Base-by-base conservation (phyloP, 331 rosid genomes). In the Rhamnella rubrinervis region DNA sequence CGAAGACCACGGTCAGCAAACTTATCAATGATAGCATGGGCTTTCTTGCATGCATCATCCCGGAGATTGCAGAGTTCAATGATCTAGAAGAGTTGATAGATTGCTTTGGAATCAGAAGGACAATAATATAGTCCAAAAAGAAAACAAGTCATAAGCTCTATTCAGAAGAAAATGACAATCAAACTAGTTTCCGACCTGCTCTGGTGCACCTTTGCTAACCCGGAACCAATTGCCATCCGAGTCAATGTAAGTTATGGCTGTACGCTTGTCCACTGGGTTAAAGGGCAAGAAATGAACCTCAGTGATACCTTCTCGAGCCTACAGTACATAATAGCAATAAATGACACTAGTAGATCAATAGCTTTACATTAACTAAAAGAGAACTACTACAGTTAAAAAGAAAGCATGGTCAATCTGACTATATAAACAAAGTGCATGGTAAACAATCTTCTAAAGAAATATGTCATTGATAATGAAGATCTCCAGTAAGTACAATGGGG, bases 1-100 rank as follows among this genome's bases (percentile, higher is more conserved):
- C 97, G 97, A 26, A 93, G 93, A 61, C 98, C 96, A 3, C 97
- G 96, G 1, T 93, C 98, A 9, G 97, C 98, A 58, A 90, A 93
- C 78, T 87, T 90, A 73, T 76, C 90, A 10, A 93, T 93, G 19
- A 88, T 88, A 74, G 96, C 86, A 70, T 66, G 85, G 68, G 91
- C 89, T 70, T 85, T 93, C 75, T 71, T 79, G 74, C 39, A 76
- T 16, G 77, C 65, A 55, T 86, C 98, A 17, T 71, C 92, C 15
- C 77, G 72, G 55, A 93, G 80, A 21, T 93, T 75, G 73, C 97
- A 88, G 19, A 93, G 92, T 17, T 88, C 97, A 11, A 93, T 88
- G 73, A 93, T 93, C 97, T 92, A 63, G 70, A 26, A 75, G 35
- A n/a, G 62, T 18, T 49, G 41, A 20, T 49, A 62, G 59, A 63